Evolutionary conservation across 2,329 filamentous ascomycete genomes (phyloP).

Genomic region (Chaetomium globosum): DNA sequence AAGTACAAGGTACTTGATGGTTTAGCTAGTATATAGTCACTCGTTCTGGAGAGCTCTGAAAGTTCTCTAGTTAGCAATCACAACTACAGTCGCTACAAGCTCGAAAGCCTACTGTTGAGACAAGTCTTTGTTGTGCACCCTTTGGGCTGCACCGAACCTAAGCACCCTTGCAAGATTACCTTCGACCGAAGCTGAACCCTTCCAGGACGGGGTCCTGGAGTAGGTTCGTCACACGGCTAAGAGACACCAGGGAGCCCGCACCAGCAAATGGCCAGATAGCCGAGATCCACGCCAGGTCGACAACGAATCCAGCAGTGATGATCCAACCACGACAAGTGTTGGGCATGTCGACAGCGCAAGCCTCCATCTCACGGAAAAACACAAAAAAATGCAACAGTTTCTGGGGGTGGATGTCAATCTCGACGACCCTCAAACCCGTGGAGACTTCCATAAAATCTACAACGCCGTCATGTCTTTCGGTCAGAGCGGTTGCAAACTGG

Average conservation of each 20-base stretch:
- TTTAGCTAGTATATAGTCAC: too few species aligned
- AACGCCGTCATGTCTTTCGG: constrained; percentile 21
- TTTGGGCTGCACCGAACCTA: too few species aligned
- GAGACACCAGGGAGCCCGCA: neutral
- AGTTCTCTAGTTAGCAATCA: too few species aligned
- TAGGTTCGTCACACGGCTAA: constrained; percentile 5
- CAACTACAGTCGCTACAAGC: too few species aligned
- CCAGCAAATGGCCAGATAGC: neutral
- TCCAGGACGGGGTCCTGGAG: too few species aligned
- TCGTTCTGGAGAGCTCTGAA: too few species aligned
- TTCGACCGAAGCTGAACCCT: too few species aligned
- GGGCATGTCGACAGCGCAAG: neutral
- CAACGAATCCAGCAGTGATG: neutral
- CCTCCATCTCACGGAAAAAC: neutral
- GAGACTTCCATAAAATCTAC: constrained; percentile 3
- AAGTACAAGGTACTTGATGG: too few species aligned
- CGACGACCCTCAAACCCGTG: neutral
- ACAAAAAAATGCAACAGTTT: neutral
- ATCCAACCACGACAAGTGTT: too few species aligned
- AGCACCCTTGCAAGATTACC: too few species aligned
- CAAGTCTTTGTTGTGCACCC: too few species aligned
- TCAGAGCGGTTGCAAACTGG: neutral
- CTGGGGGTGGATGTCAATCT: neutral
- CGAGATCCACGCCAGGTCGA: neutral
- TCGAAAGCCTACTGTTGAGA: too few species aligned